Base-by-base conservation (phyloP, 2,329 filamentous ascomycete species). In the Truncatella angustata region DNA sequence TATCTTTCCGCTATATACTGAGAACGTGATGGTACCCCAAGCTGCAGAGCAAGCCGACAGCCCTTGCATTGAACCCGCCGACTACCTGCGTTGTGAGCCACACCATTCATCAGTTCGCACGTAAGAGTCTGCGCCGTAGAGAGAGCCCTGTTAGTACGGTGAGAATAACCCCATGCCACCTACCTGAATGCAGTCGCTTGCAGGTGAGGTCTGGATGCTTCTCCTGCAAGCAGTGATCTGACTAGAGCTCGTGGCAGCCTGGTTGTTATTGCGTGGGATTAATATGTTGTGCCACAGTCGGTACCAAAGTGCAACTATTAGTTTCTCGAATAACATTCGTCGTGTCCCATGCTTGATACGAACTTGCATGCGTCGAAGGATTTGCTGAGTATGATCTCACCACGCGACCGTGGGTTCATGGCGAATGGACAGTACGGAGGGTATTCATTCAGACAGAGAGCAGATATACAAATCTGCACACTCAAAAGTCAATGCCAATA, bases 191-290 rank as follows among this genome's bases (percentile, higher is more conserved):
- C 23, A 26, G 23, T 23, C 40, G 20, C 16, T 16, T 44, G 40
- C 40, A 44, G 40, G 12, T 43, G 12, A 26, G n/a, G 40, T 21
- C 12, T 24, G 16, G 16, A n/a, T n/a, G 20, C 16, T 44, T 23
- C 24, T 30, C 21, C 40, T 11, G 37, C 37, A n/a, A 32, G 23
- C 40, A 30, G 12, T 44, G 40, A 44, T 44, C 40, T 44, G 40
- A 24, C 40, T 40, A 12, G 40, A 44, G 24, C 40, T 44, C 40
- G 40, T 44, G 40, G 40, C 40, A 44, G 40, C 40, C 40, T 28
- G 40, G 40, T 44, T 16, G 12, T 24, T 44, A 26, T 44, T 23
- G 37, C 24, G 37, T 40, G 24, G 37, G 37, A 40, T 40, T 28
- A 21, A 16, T 26, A n/a, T 28, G 40, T 44, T 28, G 40, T 44